phyloP scores from a whole-genome alignment of 192 early-diverging fungal genomes.

The Coemansia sp. region DNA sequence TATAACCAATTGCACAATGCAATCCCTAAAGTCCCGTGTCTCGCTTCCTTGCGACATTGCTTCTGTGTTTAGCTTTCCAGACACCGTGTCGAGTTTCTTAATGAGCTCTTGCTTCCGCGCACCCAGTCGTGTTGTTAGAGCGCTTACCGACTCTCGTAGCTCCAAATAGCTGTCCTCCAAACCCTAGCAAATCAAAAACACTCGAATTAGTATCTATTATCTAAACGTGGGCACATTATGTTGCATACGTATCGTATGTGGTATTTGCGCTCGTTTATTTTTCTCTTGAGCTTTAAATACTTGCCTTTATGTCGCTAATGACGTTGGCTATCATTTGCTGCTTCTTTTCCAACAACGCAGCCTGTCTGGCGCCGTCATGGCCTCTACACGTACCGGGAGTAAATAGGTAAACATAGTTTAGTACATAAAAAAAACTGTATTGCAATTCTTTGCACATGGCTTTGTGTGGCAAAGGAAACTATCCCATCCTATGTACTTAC shows the following conservation, averaged over 20 bases:
- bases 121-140: conserved; percentile 1
- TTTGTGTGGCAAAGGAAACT: too few relatives aligned
- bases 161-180: conserved; percentile 26
- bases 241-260: not conserved
- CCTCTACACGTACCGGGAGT: too few relatives aligned
- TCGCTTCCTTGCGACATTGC: conserved; percentile 1
- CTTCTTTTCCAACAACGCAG: conserved; percentile 4
- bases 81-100: conserved; percentile 22
- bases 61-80: conserved; percentile 25
- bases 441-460: too few relatives aligned
- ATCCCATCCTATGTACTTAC: conserved; percentile 1
- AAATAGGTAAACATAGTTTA: too few relatives aligned
- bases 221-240: not conserved
- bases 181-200: too few relatives aligned
- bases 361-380: too few relatives aligned
- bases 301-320: conserved; percentile 30
- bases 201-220: not conserved
- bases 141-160: conserved; percentile 1
- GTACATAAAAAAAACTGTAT: too few relatives aligned
- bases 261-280: too few relatives aligned
- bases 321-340: conserved; percentile 27
- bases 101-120: conserved; percentile 6
- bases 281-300: too few relatives aligned
- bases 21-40: conserved; percentile 12
- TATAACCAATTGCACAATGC: conserved; percentile 17